A percentile compares a stretch with the other conserved stretches of the same genome.
phyloP scores from a whole-genome alignment of 202 grass and related monocot species.

The Sporobolus alterniflorus region DNA sequence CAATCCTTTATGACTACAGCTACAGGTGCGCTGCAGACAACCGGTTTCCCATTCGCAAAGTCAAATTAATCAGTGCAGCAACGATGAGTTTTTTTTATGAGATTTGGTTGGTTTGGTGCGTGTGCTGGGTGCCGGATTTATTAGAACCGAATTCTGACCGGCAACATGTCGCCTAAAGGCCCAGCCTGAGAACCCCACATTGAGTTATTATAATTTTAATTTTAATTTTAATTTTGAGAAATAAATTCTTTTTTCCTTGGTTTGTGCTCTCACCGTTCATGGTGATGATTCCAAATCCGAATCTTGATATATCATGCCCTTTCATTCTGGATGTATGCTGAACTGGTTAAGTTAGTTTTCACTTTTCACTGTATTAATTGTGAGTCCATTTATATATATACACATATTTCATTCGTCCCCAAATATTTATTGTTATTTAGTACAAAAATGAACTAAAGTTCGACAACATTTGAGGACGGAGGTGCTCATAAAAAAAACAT shows the following conservation, averaged over 20 bases:
- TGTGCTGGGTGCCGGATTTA: constrained; percentile 28
- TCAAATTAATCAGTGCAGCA: constrained; percentile 2
- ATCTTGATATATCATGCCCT: not conserved
- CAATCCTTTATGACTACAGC: constrained; percentile 37
- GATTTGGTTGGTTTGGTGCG: constrained; percentile 44
- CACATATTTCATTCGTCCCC: no score
- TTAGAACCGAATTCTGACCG: constrained; percentile 43
- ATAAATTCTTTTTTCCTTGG: not conserved
- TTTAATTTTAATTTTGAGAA: not conserved
- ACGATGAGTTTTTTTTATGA: not conserved
- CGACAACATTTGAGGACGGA: no score
- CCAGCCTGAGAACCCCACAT: constrained; percentile 20
- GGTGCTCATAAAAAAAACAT: no score
- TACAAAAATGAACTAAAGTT: no score
- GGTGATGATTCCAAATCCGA: not conserved
- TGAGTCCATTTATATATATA: no score
- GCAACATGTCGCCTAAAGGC: constrained; percentile 56
- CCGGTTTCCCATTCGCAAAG: constrained; percentile 39
- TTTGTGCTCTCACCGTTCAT: not conserved
- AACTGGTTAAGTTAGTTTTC: not conserved
- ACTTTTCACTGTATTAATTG: not conserved
- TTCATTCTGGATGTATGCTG: not conserved
- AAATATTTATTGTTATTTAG: no score
- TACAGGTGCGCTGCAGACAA: constrained; percentile 3
- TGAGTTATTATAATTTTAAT: not conserved